These are phyloP conservation scores for Cochlearia excelsa DNA, from an alignment of 345 rosid genomes.

Conservation along the genomic window DNA sequence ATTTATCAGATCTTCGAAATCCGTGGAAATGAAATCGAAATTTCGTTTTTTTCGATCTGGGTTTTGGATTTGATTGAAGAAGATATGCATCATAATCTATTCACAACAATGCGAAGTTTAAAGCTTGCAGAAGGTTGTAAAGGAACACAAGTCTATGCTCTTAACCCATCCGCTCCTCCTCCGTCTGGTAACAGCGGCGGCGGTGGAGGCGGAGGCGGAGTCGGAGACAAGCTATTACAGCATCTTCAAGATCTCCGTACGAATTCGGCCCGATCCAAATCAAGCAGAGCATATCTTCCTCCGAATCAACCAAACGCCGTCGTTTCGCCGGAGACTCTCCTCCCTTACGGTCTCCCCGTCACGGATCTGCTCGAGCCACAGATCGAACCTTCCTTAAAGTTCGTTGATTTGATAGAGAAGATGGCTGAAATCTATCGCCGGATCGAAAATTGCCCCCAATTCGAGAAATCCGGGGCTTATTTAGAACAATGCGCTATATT, in stretches of 20 bases:
- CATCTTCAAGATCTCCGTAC: conserved; percentile 69
- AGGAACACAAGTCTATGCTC: conserved; percentile 62
- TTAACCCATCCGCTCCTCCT: conserved; percentile 46
- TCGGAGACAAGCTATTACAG: conserved; percentile 66
- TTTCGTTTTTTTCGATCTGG: neutral
- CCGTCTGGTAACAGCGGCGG: conserved; percentile 36
- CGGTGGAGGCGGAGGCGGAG: conserved; percentile 42
- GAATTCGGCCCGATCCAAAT: conserved; percentile 55
- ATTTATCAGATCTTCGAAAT: conserved; percentile 23
- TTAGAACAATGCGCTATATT: conserved; percentile 74
- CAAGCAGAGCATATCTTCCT: conserved; percentile 40
- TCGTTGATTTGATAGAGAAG: conserved; percentile 58
- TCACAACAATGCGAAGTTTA: conserved; percentile 84
- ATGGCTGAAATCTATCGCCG: conserved; percentile 60
- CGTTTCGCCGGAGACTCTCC: conserved; percentile 45
- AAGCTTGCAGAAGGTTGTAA: conserved; percentile 80
- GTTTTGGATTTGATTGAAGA: conserved; percentile 37
- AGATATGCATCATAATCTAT: conserved; percentile 65
- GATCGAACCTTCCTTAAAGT: conserved; percentile 64
- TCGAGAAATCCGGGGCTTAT: conserved; percentile 56
- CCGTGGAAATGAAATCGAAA: conserved; percentile 17
- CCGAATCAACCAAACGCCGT: conserved; percentile 30
- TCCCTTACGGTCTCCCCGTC: conserved; percentile 70
- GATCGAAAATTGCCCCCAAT: conserved; percentile 47
- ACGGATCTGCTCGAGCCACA: conserved; percentile 74